These are phyloP conservation scores for Alternaria gansuensis DNA, from an alignment of 2,329 filamentous ascomycete species.

Conservation along the genomic window DNA sequence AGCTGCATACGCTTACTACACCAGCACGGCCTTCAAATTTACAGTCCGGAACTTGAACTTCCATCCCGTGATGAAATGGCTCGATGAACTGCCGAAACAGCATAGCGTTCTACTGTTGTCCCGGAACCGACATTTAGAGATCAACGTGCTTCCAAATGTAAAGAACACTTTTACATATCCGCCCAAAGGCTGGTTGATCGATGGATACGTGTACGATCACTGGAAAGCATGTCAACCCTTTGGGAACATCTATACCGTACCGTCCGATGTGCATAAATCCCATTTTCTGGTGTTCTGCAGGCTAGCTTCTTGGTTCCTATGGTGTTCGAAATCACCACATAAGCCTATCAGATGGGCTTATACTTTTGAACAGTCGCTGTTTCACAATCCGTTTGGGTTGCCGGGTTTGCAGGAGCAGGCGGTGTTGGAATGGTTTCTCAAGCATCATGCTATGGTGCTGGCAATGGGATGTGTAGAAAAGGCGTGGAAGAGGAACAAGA, in stretches of 20 bases:
- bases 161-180: slow-evolving; percentile 24
- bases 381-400: slow-evolving; percentile 12
- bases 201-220: slow-evolving; percentile 23
- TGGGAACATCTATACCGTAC: slow-evolving; percentile 36
- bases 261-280: slow-evolving; percentile 1
- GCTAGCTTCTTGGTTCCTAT: slow-evolving; percentile 31
- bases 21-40: slow-evolving; percentile 28
- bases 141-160: slow-evolving; percentile 21
- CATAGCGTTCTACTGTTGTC: slow-evolving; percentile 30
- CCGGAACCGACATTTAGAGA: slow-evolving; percentile 26
- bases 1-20: slow-evolving; percentile 41
- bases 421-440: slow-evolving; percentile 12
- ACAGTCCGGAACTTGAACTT: slow-evolving; percentile 32
- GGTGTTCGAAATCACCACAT: background rate
- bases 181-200: slow-evolving; percentile 26
- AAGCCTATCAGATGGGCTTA: slow-evolving; percentile 17
- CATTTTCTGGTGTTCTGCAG: slow-evolving; percentile 34
- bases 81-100: slow-evolving; percentile 22
- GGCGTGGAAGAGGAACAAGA: slow-evolving; percentile 18
- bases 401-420: background rate
- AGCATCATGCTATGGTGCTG: slow-evolving; percentile 12
- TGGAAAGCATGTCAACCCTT: slow-evolving; percentile 38
- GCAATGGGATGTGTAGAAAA: slow-evolving; percentile 13
- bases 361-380: slow-evolving; percentile 17
- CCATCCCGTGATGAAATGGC: slow-evolving; percentile 23